Base-by-base conservation (phyloP, 768 basidiomycete genomes). In the Termitomyces sp. region DNA sequence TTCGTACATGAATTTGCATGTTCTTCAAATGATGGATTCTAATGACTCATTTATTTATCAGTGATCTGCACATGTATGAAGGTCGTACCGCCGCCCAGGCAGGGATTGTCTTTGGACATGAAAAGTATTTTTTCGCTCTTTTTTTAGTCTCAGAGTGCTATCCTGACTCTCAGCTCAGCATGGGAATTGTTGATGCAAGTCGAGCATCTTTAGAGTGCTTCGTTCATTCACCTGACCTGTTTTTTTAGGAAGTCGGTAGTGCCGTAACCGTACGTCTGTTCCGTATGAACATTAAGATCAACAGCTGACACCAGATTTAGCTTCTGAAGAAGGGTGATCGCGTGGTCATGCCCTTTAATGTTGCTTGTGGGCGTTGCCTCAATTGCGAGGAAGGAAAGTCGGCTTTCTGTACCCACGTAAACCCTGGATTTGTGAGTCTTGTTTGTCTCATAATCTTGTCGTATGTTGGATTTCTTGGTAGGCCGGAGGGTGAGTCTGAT, bases 261-360 rank as follows among this genome's bases (percentile, higher is more conserved):
- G 80, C 73, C 5, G 77, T 82, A 2, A 73, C 75, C 0, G 78
- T 78, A 47, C 16, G 19, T 2, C 27, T 21, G 43, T 25, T 35
- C 35, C 8, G 16, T 52, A 19, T 21, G 11, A 12, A 32, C 9
- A 14, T n/a, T n/a, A 19, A 45, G 25, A 16, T 45, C 17, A 25
- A 31, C 17, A 23, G 2, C 34, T 48, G 46, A 59, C 49, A 27
- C 40, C 38, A 17, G 27, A 21, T 19, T 14, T 51, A 80, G 79
- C 70, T 80, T 9, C 63, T 83, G 42, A 78, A 82, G 68, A 77
- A 78, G 58, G 82, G 82, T 14, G 82, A 84, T 61, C 75, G 82
- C 31, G 81, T 83, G n/a, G 81, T 83, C 23, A 79, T 82, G 75
- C 82, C 81, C 1, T 83, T 83, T 71, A 83, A 83, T 56, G 82